Percentiles rank a stretch among this genome's conserved stretches.
Evolutionary conservation across 176 grass and related monocot genomes (phyloP).

Genomic region (Guadua angustifolia): DNA sequence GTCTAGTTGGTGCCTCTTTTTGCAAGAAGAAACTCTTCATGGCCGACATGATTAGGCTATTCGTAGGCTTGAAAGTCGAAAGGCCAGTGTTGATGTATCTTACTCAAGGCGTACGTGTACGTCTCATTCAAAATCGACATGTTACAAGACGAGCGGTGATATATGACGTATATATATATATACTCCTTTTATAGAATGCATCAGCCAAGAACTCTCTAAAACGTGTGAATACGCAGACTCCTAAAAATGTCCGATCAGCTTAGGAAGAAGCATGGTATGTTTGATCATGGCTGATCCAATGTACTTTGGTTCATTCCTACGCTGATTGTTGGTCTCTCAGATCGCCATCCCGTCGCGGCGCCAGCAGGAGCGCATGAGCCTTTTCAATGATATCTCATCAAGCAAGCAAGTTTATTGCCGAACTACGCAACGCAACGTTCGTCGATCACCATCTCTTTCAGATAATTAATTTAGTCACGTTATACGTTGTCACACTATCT

Average conservation of each 20-base stretch:
- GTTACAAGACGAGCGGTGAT: background rate
- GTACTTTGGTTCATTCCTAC: background rate
- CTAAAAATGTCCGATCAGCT: background rate
- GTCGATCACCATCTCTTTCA: too few relatives aligned
- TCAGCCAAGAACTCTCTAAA: background rate
- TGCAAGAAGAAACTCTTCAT: background rate
- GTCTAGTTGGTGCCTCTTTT: background rate
- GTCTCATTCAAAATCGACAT: background rate
- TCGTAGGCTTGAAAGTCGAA: constrained; percentile 9
- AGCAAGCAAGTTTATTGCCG: background rate
- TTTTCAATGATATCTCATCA: too few relatives aligned
- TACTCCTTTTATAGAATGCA: background rate
- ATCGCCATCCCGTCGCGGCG: background rate
- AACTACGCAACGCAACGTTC: too few relatives aligned
- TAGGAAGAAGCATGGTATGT: background rate
- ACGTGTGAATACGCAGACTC: background rate
- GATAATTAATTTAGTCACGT: too few relatives aligned
- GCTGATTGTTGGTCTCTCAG: background rate
- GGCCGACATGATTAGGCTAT: constrained; percentile 29
- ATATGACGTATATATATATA: too few relatives aligned
- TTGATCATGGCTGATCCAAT: background rate
- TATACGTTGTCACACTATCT: background rate
- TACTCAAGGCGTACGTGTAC: background rate
- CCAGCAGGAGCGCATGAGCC: too few relatives aligned
- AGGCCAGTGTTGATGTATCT: background rate